A percentile compares a stretch with the other conserved stretches of the same genome.
These are phyloP conservation scores for Alternaria gansuensis DNA, from an alignment of 2,329 filamentous ascomycete species.

Conservation along the genomic window DNA sequence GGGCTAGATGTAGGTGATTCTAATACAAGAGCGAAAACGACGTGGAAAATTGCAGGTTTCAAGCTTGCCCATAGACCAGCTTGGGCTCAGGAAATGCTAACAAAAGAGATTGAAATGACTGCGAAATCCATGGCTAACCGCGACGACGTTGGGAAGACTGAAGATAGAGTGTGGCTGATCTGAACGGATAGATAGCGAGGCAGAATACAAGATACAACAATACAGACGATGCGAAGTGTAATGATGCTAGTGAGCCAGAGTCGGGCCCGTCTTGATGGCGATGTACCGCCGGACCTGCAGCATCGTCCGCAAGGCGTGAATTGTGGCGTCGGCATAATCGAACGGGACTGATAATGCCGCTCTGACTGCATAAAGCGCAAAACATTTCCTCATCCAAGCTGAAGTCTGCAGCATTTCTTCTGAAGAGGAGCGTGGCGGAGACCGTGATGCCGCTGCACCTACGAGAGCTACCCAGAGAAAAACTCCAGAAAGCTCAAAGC, in stretches of 20 bases:
- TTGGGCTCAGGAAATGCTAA: neutral
- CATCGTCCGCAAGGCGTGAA: conserved; percentile 40
- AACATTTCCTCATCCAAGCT: conserved; percentile 44
- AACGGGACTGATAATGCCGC: conserved; percentile 32
- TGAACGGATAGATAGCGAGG: neutral
- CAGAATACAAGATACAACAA: neutral
- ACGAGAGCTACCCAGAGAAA: conserved; percentile 47
- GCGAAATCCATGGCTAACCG: neutral
- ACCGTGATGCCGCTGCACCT: conserved; percentile 42
- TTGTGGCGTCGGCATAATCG: conserved; percentile 32
- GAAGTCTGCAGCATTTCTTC: conserved; percentile 18
- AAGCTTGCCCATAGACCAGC: neutral
- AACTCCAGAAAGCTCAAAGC: conserved; percentile 35
- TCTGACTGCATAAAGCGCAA: conserved; percentile 41
- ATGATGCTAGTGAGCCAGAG: neutral
- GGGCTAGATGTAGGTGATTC: neutral
- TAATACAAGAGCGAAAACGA: conserved; percentile 3
- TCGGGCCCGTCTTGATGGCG: conserved; percentile 23
- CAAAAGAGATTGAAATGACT: neutral
- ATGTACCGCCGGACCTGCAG: conserved; percentile 37
- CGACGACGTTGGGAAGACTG: neutral
- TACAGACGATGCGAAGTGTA: neutral
- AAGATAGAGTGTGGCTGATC: neutral
- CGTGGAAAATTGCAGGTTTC: neutral
- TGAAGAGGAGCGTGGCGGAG: conserved; percentile 13